Conservation (phyloP, 176 grass and related monocot species). For the Oryza nivara region DNA sequence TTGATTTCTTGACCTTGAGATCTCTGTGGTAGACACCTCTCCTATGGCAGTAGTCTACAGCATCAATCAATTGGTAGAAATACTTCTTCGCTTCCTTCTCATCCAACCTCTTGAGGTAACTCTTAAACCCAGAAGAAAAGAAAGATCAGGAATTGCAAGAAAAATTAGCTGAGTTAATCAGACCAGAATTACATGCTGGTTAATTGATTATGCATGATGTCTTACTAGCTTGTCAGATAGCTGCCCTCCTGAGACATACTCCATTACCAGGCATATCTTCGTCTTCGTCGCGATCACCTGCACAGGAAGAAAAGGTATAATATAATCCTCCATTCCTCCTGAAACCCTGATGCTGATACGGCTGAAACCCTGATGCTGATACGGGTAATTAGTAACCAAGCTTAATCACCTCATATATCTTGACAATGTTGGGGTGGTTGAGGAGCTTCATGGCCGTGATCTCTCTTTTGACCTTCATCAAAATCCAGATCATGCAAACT, state of each 20-base stretch:
- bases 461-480: slow-evolving; percentile 63
- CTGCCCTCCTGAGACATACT: slow-evolving; percentile 73
- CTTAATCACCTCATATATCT: slow-evolving; percentile 64
- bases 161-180: slow-evolving; percentile 1
- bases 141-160: slow-evolving; percentile 19
- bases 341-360: not conserved
- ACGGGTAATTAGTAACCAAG: not conserved
- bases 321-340: not conserved
- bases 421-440: slow-evolving; percentile 75
- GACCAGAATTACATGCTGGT: not conserved
- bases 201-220: not conserved
- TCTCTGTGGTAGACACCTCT: slow-evolving; percentile 76
- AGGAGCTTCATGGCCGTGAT: slow-evolving; percentile 76
- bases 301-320: not conserved
- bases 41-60: slow-evolving; percentile 72
- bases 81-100: slow-evolving; percentile 72
- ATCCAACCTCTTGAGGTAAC: slow-evolving; percentile 57
- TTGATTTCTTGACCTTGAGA: slow-evolving; percentile 66
- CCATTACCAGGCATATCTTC: slow-evolving; percentile 84
- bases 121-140: slow-evolving; percentile 25
- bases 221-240: slow-evolving; percentile 78
- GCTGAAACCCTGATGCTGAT: not conserved
- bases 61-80: slow-evolving; percentile 85
- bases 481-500: slow-evolving; percentile 6
- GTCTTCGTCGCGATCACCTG: slow-evolving; percentile 73